Evolutionary conservation across 805 yeast species (phyloP).

Genomic region (Spathaspora gorwiae): DNA sequence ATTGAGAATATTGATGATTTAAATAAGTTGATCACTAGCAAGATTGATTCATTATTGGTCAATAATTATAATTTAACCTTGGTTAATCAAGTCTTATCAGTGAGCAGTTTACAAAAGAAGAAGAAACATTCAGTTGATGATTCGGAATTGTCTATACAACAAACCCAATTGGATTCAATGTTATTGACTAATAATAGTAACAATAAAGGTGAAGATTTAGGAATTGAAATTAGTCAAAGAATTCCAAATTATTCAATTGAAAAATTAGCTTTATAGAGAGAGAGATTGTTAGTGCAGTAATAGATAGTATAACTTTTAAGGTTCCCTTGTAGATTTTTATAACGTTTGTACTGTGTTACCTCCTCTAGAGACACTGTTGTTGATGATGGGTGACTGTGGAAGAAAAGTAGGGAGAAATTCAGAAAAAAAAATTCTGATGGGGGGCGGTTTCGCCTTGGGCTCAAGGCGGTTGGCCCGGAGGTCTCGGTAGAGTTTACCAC

Average conservation of each 20-base stretch:
- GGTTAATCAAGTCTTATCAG: constrained; percentile 35
- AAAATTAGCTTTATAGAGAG: constrained; percentile 13
- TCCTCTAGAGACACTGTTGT: no score
- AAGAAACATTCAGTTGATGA: constrained; percentile 21
- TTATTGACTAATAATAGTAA: constrained; percentile 27
- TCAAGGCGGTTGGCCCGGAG: no score
- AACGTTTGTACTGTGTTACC: no score
- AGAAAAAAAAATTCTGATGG: no score
- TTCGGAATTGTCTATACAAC: constrained; percentile 19
- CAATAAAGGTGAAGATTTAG: constrained; percentile 25
- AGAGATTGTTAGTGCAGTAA: no score
- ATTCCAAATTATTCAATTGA: constrained; percentile 56
- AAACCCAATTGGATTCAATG: constrained; percentile 29
- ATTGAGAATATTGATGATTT: constrained; percentile 45
- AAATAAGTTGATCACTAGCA: constrained; percentile 39
- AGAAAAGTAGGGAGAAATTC: no score
- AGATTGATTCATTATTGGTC: constrained; percentile 41
- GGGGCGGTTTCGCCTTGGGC: no score
- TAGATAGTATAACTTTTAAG: no score
- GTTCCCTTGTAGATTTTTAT: no score
- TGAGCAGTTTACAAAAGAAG: constrained; percentile 16
- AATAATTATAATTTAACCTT: constrained; percentile 44
- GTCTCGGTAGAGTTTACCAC: no score
- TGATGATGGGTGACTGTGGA: no score
- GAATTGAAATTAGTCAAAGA: constrained; percentile 31